Evolutionary conservation across 2,329 filamentous ascomycete species (phyloP).

Genomic region (Penicillium sclerotigenum): DNA sequence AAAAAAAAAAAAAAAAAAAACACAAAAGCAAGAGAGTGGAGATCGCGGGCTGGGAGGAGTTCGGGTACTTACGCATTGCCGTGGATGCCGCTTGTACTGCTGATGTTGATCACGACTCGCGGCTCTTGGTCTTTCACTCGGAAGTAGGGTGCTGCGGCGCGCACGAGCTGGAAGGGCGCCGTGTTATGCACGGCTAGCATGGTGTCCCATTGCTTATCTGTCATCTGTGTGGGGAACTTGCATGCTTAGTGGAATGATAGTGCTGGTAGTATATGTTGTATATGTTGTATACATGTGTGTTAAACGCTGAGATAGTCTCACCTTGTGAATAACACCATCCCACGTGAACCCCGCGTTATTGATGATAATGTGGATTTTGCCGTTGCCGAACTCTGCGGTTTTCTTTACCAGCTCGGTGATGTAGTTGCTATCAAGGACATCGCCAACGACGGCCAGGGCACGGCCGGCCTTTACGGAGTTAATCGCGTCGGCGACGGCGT

Average conservation of each 20-base stretch:
- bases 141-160: slow-evolving; percentile 80
- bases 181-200: slow-evolving; percentile 81
- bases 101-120: slow-evolving; percentile 79
- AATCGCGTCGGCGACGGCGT: slow-evolving; percentile 66
- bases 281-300: too few species aligned
- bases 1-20: too few species aligned
- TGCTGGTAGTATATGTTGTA: background rate
- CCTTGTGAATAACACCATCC: slow-evolving; percentile 88
- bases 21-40: background rate
- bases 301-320: slow-evolving; percentile 23
- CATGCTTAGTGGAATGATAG: background rate
- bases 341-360: slow-evolving; percentile 93
- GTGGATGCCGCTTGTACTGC: slow-evolving; percentile 74
- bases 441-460: slow-evolving; percentile 71
- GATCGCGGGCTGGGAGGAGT: background rate
- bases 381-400: slow-evolving; percentile 74
- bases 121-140: slow-evolving; percentile 78
- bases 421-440: slow-evolving; percentile 70
- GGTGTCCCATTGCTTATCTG: slow-evolving; percentile 86
- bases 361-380: slow-evolving; percentile 87
- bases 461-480: slow-evolving; percentile 59
- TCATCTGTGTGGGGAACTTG: slow-evolving; percentile 53
- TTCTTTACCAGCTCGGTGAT: slow-evolving; percentile 68
- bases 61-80: slow-evolving; percentile 62
- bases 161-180: slow-evolving; percentile 78